phyloP scores from a whole-genome alignment of 2,329 filamentous ascomycete genomes.

The Purpureocillium takamizusanense region DNA sequence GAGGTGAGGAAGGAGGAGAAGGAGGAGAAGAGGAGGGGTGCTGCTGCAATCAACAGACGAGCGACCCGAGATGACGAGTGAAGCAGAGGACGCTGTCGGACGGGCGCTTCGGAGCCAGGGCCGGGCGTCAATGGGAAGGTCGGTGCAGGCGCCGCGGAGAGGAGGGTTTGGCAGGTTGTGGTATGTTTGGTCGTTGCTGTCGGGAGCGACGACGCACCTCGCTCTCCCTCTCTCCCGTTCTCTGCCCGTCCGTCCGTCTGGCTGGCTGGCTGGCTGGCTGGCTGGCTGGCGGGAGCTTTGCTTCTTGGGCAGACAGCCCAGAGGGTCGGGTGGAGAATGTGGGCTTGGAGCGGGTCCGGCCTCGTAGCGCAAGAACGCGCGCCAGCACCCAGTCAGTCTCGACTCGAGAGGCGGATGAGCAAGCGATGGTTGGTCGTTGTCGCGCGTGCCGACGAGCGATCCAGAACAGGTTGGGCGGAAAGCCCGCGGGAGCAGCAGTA shows the following conservation, averaged over 20 bases:
- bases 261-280: no score
- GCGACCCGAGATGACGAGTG: neutral
- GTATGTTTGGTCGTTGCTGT: no score
- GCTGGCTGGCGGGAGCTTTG: constrained; percentile 3
- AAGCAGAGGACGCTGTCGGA: neutral
- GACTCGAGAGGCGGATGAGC: neutral
- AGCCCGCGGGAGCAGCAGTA: no score
- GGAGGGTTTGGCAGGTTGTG: constrained; percentile 4
- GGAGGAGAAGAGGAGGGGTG: constrained; percentile 1
- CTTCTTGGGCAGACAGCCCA: constrained; percentile 2
- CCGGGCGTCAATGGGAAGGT: constrained; percentile 4
- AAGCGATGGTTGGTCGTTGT: neutral
- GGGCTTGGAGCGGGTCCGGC: constrained; percentile 3
- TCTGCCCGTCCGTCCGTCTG: no score
- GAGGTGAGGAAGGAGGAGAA: constrained; percentile 1
- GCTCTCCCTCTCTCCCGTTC: no score
- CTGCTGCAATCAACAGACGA: neutral
- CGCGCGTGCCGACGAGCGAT: neutral
- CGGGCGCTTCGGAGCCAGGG: neutral
- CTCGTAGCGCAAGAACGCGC: constrained; percentile 1
- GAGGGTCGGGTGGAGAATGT: constrained; percentile 2
- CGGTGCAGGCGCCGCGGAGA: constrained; percentile 2
- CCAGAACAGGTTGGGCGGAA: no score
- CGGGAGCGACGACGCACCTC: no score
- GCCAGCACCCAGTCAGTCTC: neutral